Percentiles rank a stretch among this genome's conserved stretches.
phyloP scores from a whole-genome alignment of 805 yeast species.

The Kazachstania martiniae region DNA sequence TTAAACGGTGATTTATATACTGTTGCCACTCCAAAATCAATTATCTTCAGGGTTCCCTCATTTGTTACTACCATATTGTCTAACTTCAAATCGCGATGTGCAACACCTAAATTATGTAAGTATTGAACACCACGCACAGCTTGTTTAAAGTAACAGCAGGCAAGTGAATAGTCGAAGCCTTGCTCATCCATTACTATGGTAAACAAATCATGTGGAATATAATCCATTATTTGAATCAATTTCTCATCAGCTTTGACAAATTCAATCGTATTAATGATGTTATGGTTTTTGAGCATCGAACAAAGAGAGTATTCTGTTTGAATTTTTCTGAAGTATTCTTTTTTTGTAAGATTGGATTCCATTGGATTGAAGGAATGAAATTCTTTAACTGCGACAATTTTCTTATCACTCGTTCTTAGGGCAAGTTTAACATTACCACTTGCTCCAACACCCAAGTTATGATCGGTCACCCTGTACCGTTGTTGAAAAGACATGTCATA shows the following conservation, averaged over 20 bases:
- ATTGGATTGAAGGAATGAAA: slow-evolving; percentile 40
- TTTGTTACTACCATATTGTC: slow-evolving; percentile 84
- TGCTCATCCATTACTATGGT: slow-evolving; percentile 91
- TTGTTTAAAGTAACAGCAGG: slow-evolving; percentile 83
- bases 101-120: slow-evolving; percentile 73
- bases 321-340: slow-evolving; percentile 83
- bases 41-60: slow-evolving; percentile 77
- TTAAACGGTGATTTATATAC: slow-evolving; percentile 83
- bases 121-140: slow-evolving; percentile 71
- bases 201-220: slow-evolving; percentile 81
- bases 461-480: slow-evolving; percentile 61
- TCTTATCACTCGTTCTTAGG: slow-evolving; percentile 50
- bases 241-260: slow-evolving; percentile 69
- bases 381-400: slow-evolving; percentile 84
- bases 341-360: too few species aligned
- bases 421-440: slow-evolving; percentile 82
- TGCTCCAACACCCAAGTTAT: slow-evolving; percentile 81
- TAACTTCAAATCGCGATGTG: slow-evolving; percentile 84
- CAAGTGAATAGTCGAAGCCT: slow-evolving; percentile 66
- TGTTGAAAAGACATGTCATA: too few species aligned
- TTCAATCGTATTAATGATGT: slow-evolving; percentile 82
- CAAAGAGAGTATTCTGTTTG: slow-evolving; percentile 93
- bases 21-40: slow-evolving; percentile 90
- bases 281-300: slow-evolving; percentile 77
- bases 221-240: slow-evolving; percentile 85